Evolutionary conservation across 441 rosid species (phyloP).

Genomic region (Euphorbia neoarborescens): DNA sequence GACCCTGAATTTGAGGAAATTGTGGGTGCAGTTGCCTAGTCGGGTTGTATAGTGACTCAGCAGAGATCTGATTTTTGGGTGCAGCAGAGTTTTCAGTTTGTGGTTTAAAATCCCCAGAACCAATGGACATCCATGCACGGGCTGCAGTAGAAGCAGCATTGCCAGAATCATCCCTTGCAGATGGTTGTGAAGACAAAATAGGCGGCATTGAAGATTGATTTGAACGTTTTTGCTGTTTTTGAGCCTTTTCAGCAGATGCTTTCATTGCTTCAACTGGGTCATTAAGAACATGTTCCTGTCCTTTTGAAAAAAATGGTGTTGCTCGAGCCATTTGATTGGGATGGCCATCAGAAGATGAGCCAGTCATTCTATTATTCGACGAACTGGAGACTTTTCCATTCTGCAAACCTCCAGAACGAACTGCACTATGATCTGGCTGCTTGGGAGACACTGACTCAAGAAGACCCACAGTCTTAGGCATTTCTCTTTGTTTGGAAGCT

Average conservation of each 20-base stretch:
- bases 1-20: conserved; percentile 30
- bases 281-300: conserved; percentile 37
- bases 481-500: conserved; percentile 32
- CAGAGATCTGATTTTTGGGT: conserved; percentile 51
- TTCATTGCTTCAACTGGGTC: conserved; percentile 68
- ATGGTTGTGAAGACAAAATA: conserved; percentile 28
- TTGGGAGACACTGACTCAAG: conserved; percentile 34
- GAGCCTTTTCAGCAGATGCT: conserved; percentile 45
- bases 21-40: conserved; percentile 51
- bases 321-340: conserved; percentile 41
- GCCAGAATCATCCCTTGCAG: conserved; percentile 45
- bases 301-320: conserved; percentile 29
- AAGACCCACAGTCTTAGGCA: conserved; percentile 31
- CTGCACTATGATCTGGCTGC: conserved; percentile 35
- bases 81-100: conserved; percentile 32
- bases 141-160: conserved; percentile 70
- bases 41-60: conserved; percentile 57
- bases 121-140: conserved; percentile 84
- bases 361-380: conserved; percentile 32
- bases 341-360: conserved; percentile 36
- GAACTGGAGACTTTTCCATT: conserved; percentile 38
- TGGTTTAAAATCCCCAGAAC: conserved; percentile 56
- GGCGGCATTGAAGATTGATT: conserved; percentile 27
- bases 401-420: conserved; percentile 36
- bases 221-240: conserved; percentile 43